phyloP scores from a whole-genome alignment of 2,329 filamentous ascomycete genomes.

The Calonectria honghensis region DNA sequence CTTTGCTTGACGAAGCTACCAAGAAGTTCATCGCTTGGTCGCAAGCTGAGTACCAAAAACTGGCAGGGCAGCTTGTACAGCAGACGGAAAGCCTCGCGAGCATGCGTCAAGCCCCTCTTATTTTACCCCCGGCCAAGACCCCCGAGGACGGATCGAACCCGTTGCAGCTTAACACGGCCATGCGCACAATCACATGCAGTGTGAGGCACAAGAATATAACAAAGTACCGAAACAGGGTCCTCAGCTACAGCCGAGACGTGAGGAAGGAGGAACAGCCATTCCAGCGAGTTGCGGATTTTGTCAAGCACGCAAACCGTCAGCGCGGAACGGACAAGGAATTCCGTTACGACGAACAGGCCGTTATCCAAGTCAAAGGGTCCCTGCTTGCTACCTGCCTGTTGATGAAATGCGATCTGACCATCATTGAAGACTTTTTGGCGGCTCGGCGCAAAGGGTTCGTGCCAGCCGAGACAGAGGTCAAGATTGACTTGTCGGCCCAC shows the following conservation, averaged over 20 bases:
- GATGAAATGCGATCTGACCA: slow-evolving; percentile 2
- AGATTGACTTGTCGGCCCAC: slow-evolving; percentile 11
- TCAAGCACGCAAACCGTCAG: slow-evolving; percentile 8
- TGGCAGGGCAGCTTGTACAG: neutral
- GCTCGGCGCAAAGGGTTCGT: neutral
- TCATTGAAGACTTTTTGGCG: neutral
- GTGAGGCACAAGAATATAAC: neutral
- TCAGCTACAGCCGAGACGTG: neutral
- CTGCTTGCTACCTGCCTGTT: neutral
- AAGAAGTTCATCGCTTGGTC: slow-evolving; percentile 20
- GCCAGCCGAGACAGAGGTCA: neutral
- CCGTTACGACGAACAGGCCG: neutral
- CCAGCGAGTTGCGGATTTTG: slow-evolving; percentile 1
- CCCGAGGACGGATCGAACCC: neutral
- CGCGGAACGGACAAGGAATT: slow-evolving; percentile 4
- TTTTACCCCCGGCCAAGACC: neutral
- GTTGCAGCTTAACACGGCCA: neutral
- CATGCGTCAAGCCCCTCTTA: neutral
- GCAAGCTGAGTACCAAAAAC: neutral
- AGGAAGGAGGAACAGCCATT: slow-evolving; percentile 5
- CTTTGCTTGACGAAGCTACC: slow-evolving; percentile 4
- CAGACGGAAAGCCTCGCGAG: neutral
- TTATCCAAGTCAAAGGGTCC: slow-evolving; percentile 11
- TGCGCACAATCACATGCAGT: neutral
- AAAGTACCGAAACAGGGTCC: neutral